Base-by-base conservation (phyloP, 305 asterid species). In the Solanum hybrid region DNA sequence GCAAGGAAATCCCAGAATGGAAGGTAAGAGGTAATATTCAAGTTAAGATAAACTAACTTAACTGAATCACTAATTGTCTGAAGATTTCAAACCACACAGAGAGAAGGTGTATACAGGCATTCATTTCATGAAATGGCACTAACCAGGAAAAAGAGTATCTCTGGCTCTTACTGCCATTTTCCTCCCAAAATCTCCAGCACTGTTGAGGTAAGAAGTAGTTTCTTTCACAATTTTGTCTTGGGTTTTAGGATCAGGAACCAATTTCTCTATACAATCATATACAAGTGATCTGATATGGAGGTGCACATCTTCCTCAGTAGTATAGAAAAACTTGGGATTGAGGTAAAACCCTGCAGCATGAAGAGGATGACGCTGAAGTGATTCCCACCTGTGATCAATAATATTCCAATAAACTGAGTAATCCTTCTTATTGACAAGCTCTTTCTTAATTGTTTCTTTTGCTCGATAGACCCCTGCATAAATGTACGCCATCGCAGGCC, bases 111-210 rank as follows among this genome's bases (percentile, higher is more conserved):
- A 26, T 26, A 31, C 45, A 73, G 82, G 84, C 17, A 17, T n/a
- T 22, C 8, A 88, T 79, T 80, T 87, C 32, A 90, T 75, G 65
- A 89, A 87, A 90, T 22, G 87, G 89, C 80, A 94, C 97, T 90
- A 91, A 97, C 99, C 95, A 38, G 99, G 99, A 91, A 93, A 95
- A 90, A 94, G 91, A 57, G 96, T 95, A 68, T 95, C 98, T 93
- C 98, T 93, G 41, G 99, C 99, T 92, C 99, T 93, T 77, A 95
- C 91, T 57, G 99, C 99, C 98, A 96, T 95, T 92, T 96, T 95
- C 89, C 99, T 91, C 45, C 99, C 99, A 92, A 97, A 96, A 90
- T 97, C 99, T 87, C 99, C 99, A 22, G 92, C 92, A 75, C 96
- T 93, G 37, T 94, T 95, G 89, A 95, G 97, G 80, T 96, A 97